Percentiles rank a stretch among this genome's conserved stretches.
Evolutionary conservation across 108 stramenopile genomes (phyloP).

Genomic region (Fragilaria crotonensis): DNA sequence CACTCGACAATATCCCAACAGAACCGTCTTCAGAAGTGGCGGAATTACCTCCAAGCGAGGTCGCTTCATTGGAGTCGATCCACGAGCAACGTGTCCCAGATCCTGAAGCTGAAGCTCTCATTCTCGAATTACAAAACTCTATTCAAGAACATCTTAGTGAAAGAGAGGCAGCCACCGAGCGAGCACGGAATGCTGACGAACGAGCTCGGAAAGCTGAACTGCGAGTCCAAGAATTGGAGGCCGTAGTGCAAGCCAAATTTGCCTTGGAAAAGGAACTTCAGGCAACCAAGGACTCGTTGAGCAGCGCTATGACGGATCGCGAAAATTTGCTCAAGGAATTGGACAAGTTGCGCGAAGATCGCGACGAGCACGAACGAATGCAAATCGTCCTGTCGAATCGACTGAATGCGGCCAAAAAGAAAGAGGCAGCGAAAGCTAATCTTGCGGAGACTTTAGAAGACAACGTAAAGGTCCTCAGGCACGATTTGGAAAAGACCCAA

Average conservation of each 20-base stretch:
- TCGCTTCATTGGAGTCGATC: no score
- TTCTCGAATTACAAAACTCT: conserved; percentile 56
- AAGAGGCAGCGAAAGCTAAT: conserved; percentile 58
- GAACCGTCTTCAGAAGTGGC: no score
- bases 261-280: conserved; percentile 35
- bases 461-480: conserved; percentile 40
- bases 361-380: conserved; percentile 61
- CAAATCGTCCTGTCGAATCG: conserved; percentile 54
- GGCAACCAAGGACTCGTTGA: conserved; percentile 22
- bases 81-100: conserved; percentile 14
- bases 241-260: conserved; percentile 2
- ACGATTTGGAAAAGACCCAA: conserved; percentile 29
- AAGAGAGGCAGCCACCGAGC: conserved; percentile 38
- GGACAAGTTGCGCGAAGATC: conserved; percentile 37
- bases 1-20: no score
- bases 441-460: conserved; percentile 52
- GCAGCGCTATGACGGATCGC: conserved; percentile 21
- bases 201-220: conserved; percentile 1
- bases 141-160: conserved; percentile 53
- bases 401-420: conserved; percentile 70
- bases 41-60: no score
- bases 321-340: conserved; percentile 28
- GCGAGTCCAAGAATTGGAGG: conserved; percentile 4
- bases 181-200: conserved; percentile 12
- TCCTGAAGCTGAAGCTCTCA: conserved; percentile 23